phyloP scores from a whole-genome alignment of 2,329 filamentous ascomycete species.

The Ascocoryne sarcoides region DNA sequence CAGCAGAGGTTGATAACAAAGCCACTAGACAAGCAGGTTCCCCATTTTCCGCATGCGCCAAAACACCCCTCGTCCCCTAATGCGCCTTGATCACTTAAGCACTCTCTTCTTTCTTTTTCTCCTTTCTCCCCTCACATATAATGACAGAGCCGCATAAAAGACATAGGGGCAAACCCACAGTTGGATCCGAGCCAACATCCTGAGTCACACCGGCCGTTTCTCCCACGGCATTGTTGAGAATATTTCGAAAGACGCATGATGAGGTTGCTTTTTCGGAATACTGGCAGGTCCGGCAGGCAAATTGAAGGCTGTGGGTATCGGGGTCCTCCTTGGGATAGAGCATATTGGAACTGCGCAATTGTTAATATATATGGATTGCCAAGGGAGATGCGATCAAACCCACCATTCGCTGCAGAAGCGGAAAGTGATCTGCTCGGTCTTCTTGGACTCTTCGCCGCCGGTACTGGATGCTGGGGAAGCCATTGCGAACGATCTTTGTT shows the following conservation, averaged over 20 bases:
- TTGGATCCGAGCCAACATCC: constrained; percentile 95
- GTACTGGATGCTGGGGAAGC: constrained; percentile 47
- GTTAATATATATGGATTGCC: constrained; percentile 15
- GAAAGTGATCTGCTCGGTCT: constrained; percentile 80
- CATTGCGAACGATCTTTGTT: constrained; percentile 39
- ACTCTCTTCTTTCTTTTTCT: not conserved
- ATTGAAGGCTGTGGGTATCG: constrained; percentile 75
- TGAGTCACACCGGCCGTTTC: constrained; percentile 96
- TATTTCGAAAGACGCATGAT: constrained; percentile 91
- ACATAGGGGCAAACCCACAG: constrained; percentile 66
- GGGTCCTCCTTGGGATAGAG: constrained; percentile 95
- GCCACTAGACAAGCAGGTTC: constrained; percentile 4
- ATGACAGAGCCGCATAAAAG: constrained; percentile 39
- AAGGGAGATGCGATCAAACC: constrained; percentile 20
- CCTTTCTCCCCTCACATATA: constrained; percentile 29
- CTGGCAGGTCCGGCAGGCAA: constrained; percentile 91
- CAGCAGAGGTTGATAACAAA: constrained; percentile 27
- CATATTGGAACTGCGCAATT: constrained; percentile 69
- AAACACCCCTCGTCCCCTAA: constrained; percentile 1
- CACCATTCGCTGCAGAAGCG: constrained; percentile 96
- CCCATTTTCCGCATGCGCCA: constrained; percentile 1
- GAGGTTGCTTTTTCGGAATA: constrained; percentile 81
- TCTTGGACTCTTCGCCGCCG: constrained; percentile 32
- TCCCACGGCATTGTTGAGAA: constrained; percentile 81
- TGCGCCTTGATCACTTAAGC: not conserved